Conservation (phyloP, 2,329 filamentous ascomycete species). For the Sporothrix phasma region DNA sequence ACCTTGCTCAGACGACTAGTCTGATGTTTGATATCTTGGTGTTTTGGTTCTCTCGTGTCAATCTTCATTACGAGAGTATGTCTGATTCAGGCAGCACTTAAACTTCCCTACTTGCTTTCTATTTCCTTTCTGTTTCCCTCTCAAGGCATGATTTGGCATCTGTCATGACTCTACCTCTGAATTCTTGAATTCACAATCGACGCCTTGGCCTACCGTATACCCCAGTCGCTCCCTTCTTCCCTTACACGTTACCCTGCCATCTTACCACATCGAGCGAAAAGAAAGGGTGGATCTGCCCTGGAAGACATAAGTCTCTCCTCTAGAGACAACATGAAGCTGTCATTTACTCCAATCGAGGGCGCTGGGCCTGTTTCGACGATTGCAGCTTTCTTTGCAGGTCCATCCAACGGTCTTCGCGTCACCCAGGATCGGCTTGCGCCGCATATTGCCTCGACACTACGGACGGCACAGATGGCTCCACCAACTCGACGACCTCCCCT, state of each 20-base stretch:
- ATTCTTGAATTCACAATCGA: not conserved
- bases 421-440: constrained; percentile 43
- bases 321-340: not conserved
- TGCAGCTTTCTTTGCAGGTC: constrained; percentile 10
- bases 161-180: constrained; percentile 11
- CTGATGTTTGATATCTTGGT: too few species aligned
- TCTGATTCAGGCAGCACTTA: too few species aligned
- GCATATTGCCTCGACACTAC: constrained; percentile 35
- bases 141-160: not conserved
- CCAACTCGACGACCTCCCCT: constrained; percentile 29
- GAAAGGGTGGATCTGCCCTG: not conserved
- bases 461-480: constrained; percentile 24
- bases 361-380: not conserved
- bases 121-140: not conserved
- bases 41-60: too few species aligned
- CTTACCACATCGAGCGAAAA: too few species aligned
- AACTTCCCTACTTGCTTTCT: not conserved
- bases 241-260: not conserved
- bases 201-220: not conserved
- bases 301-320: not conserved
- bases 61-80: too few species aligned
- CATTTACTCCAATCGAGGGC: not conserved
- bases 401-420: constrained; percentile 31
- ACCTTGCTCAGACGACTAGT: not conserved
- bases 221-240: not conserved